These are phyloP conservation scores for Phytophthora litchii DNA, from an alignment of 352 stramenopile genomes.

Conservation along the genomic window DNA sequence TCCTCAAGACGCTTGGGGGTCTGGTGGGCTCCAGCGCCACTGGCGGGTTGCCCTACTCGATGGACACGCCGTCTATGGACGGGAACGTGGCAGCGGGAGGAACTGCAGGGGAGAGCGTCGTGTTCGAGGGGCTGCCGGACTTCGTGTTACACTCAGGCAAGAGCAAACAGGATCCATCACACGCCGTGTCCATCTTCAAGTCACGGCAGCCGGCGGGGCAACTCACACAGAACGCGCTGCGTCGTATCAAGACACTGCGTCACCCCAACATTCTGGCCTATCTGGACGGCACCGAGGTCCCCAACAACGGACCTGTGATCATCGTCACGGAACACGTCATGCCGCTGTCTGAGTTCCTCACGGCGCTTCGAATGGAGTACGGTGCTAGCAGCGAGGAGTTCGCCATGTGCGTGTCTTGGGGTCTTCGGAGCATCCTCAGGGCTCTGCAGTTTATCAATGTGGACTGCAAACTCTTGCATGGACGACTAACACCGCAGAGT, in stretches of 20 bases:
- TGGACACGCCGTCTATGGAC: conserved; percentile 47
- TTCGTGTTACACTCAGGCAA: conserved; percentile 89
- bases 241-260: conserved; percentile 92
- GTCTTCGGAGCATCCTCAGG: conserved; percentile 91
- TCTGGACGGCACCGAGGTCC: conserved; percentile 78
- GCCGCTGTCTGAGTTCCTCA: conserved; percentile 90
- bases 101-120: conserved; percentile 41
- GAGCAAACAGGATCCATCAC: conserved; percentile 79
- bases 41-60: conserved; percentile 74
- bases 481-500: conserved; percentile 86
- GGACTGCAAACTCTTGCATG: conserved; percentile 94
- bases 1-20: conserved; percentile 85
- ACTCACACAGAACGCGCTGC: conserved; percentile 91
- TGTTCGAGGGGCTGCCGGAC: conserved; percentile 71
- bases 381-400: conserved; percentile 68
- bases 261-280: conserved; percentile 95
- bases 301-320: conserved; percentile 88
- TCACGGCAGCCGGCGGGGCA: conserved; percentile 77
- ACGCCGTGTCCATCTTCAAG: conserved; percentile 93
- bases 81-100: conserved; percentile 50
- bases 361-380: conserved; percentile 69
- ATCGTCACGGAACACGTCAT: conserved; percentile 95
- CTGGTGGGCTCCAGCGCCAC: conserved; percentile 73
- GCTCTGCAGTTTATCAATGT: conserved; percentile 94
- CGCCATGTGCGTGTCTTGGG: conserved; percentile 92